Evolutionary conservation across 768 basidiomycete species (phyloP), one percentile per base, ranked within the genome.

Genomic region (Hebeloma cylindrosporum): DNA sequence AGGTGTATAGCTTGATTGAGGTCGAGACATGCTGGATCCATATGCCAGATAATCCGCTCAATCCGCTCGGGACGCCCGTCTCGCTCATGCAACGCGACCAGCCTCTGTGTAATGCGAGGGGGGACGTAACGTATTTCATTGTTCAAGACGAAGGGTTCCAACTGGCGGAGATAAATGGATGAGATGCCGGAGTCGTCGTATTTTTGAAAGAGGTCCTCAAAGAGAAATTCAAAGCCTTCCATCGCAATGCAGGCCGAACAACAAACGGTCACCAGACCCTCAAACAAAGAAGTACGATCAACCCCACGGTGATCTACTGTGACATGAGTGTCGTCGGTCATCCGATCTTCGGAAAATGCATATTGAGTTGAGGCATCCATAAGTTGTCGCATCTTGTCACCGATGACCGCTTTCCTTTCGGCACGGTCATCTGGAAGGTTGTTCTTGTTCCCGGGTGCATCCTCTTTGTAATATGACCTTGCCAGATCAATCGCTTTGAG

Each of bases 11-110:
- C 86, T 66, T 97, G 95, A 58, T 97, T 89, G 66, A 97, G 83
- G 59, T 99, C 96, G 47, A 99, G 68, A 54, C 85, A 90, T 2
- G 79, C 68, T 1, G 95, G 93, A 54, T 96, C 90, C 52, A 97
- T 91, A 60, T 95, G 91, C 93, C 93, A 97, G 43, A 99, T 95
- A 45, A 97, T 72, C 22, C 81, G 79, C 63, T 99, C 94, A 1
- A 87, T 89, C 3, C 82, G 72, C 37, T 89, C 87, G 6, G 85
- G 81, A 26, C 83, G 78, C 9, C 71, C 73, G 32, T 81, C 75
- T 23, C 82, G 79, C 34, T 85, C 88, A 56, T 96, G 89, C 31
- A 89, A 66, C 1, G 79, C 77, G 38, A 98, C 77, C 18, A 99
- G 69, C 43, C 80, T 75, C 62, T 99, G 93, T 4, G 90, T 88